phyloP scores from a whole-genome alignment of 208 protist species.

The Angomonas ambiguus region DNA sequence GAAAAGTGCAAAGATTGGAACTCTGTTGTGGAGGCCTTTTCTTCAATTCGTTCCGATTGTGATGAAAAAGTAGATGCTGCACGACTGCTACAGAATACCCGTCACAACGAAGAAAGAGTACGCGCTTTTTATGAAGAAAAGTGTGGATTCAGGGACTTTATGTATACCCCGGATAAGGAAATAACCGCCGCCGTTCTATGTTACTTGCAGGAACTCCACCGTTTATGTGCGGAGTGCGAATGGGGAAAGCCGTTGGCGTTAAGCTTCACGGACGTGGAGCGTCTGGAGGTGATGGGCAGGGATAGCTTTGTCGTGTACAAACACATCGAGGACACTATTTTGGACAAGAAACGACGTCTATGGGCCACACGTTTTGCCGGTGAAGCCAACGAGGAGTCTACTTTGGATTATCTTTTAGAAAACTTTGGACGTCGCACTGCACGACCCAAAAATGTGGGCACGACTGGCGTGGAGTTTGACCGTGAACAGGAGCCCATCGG shows the following conservation, averaged over 20 bases:
- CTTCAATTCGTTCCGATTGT: slow-evolving; percentile 31
- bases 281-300: slow-evolving; percentile 62
- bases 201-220: slow-evolving; percentile 70
- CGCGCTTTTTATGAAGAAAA: slow-evolving; percentile 87
- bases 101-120: slow-evolving; percentile 60
- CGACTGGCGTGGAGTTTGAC: slow-evolving; percentile 85
- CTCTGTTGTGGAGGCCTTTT: slow-evolving; percentile 51
- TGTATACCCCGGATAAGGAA: slow-evolving; percentile 78
- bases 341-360: slow-evolving; percentile 72
- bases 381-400: slow-evolving; percentile 80
- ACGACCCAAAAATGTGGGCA: slow-evolving; percentile 54
- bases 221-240: slow-evolving; percentile 57
- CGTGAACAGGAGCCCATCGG: slow-evolving; percentile 90
- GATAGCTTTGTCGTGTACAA: slow-evolving; percentile 73
- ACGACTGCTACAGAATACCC: slow-evolving; percentile 76
- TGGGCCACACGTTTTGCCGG: slow-evolving; percentile 83
- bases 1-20: slow-evolving; percentile 40
- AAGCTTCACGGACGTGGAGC: slow-evolving; percentile 65
- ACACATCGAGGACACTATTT: slow-evolving; percentile 73
- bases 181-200: slow-evolving; percentile 79
- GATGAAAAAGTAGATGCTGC: slow-evolving; percentile 82
- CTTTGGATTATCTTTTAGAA: slow-evolving; percentile 86
- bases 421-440: slow-evolving; percentile 85
- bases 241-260: slow-evolving; percentile 67
- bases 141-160: slow-evolving; percentile 87